Evolutionary conservation across 202 grass and related monocot genomes (phyloP), one percentile per base, ranked within the genome.

Genomic region (Thinopyrum obtusiflorum): DNA sequence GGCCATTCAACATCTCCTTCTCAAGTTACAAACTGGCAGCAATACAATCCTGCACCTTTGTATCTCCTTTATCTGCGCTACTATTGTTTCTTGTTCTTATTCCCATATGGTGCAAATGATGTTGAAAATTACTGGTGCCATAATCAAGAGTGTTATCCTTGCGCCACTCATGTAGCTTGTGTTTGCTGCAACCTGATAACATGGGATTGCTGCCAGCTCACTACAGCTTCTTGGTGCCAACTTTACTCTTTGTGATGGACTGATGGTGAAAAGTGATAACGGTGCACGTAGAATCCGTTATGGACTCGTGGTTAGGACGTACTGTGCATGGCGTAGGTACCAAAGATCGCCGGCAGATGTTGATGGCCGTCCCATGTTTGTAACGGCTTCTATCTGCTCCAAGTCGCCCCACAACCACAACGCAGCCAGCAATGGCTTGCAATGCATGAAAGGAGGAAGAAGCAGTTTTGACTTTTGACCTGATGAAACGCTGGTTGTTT

Each of bases 241-340:
- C 59, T 42, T 66, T 62, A 87, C 79, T 77, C 62, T 61, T 83
- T 69, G 31, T 7, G 49, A 31, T n/a, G 39, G 39, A n/a, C n/a
- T n/a, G n/a, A n/a, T 6, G 85, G 32, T 39, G 36, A 39, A 39
- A 39, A 39, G 44, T 27, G 55, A 27, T 33, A 77, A 69, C 77
- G 79, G 68, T 82, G 61, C 66, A 11, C 7, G 36, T 46, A n/a
- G 44, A 37, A 51, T 27, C 14, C 32, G 9, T 81, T 46, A 2
- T 17, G 28, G 29, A 4, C 29, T 20, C 7, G 28, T 51, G 17
- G 47, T 57, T 9, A n/a, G 53, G 53, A 57, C 18, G 20, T 53
- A 18, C 17, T 20, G 49, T 53, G 49, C 49, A 53, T 20, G 49
- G 49, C 18, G 18, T 57, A 21, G 18, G 53, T 21, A 57, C 53